phyloP scores from a whole-genome alignment of 805 yeast genomes.

The Limtongia smithiae region DNA sequence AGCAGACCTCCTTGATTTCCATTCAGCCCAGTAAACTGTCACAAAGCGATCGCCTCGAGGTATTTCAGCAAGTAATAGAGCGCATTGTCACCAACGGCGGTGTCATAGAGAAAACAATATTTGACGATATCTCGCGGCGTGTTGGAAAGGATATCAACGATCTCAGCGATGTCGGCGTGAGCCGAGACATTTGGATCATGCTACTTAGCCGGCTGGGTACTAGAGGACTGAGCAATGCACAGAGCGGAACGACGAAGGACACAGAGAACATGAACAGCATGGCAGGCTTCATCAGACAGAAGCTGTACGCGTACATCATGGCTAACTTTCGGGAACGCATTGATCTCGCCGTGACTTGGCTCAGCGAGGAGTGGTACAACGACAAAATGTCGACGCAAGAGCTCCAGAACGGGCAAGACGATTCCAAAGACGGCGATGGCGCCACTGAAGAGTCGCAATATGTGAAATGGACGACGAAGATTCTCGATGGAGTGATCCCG shows the following conservation, averaged over 20 bases:
- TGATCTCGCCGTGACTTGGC: constrained; percentile 82
- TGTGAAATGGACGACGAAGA: constrained; percentile 62
- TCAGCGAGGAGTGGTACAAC: constrained; percentile 89
- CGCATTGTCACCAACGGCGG: constrained; percentile 26
- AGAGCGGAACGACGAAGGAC: constrained; percentile 6
- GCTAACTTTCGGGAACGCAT: constrained; percentile 68
- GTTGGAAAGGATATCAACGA: constrained; percentile 29
- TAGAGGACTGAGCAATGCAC: constrained; percentile 39
- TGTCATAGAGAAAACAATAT: constrained; percentile 9
- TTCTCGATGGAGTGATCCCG: constrained; percentile 77
- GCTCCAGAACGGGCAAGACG: background rate
- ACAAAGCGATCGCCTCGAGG: constrained; percentile 53
- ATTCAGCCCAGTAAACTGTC: constrained; percentile 41
- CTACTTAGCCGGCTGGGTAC: constrained; percentile 74
- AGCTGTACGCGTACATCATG: constrained; percentile 68
- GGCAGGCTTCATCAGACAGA: constrained; percentile 61
- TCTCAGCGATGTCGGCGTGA: constrained; percentile 50
- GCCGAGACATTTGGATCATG: constrained; percentile 71
- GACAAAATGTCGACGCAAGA: constrained; percentile 46
- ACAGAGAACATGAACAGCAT: constrained; percentile 36
- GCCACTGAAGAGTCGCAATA: constrained; percentile 40
- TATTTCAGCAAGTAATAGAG: constrained; percentile 54
- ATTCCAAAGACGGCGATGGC: constrained; percentile 7
- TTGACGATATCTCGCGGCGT: constrained; percentile 11
- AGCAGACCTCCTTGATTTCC: constrained; percentile 7